Evolutionary conservation across 306 rosid genomes (phyloP), one percentile per base, ranked within the genome.

Genomic region (Fragaria ananassa): DNA sequence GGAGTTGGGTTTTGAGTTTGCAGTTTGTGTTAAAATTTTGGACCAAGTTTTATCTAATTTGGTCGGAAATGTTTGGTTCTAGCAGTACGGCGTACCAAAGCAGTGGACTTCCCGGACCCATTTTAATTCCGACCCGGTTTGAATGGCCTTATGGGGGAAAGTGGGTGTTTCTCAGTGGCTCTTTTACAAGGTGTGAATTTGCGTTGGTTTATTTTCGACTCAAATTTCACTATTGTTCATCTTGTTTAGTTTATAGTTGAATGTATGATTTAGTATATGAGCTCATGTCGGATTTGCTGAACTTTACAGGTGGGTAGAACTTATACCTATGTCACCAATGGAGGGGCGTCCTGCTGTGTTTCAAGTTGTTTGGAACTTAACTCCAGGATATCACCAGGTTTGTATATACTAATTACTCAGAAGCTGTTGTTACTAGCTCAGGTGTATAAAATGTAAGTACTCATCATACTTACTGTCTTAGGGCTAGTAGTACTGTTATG

Each of bases 371-470:
- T 93, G 94, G 83, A 86, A 82, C 86, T 81, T 93, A 47, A 83
- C 84, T 60, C 96, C 98, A 21, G 98, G 98, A 66, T 81, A 81
- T 77, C 94, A 93, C 66, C 93, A 93, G 98, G 98, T 93, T 84
- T 66, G 10, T 54, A 23, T 14, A 50, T 25, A 34, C 34, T 14
- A 21, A n/a, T 62, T 82, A 71, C 64, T 60, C 83, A 31, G 64
- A 66, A 4, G 23, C 41, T 44, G 5, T 66, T 21, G 39, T 56
- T 31, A 27, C 29, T 41, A 53, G 50, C 37, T 29, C 61, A 49
- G 25, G 13, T 62, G 8, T 27, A n/a, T 3, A 10, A 29, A 42
- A 11, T 27, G 15, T 3, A 15, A 29, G 31, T 17, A 56, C 45
- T 70, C 60, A 11, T 58, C 66, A 17, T 39, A 72, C 39, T 21